Evolutionary conservation across 2,329 filamentous ascomycete species (phyloP).

Genomic region (Cladosporium austrohemisphaericum): DNA sequence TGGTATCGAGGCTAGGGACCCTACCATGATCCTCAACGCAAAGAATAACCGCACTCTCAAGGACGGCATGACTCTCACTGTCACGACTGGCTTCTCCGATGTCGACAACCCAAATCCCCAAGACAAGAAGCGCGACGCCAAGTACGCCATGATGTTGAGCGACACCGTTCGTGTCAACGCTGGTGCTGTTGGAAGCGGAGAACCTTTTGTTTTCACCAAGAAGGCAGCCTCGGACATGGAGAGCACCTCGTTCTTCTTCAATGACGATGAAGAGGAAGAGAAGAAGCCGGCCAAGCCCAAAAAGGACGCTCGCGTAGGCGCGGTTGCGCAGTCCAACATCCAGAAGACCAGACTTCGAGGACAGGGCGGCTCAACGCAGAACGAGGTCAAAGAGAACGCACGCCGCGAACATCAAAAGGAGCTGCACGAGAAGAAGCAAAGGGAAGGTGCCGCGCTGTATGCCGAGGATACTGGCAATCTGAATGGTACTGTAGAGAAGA

Average conservation of each 20-base stretch:
- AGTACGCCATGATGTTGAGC: conserved; percentile 83
- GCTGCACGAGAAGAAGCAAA: conserved; percentile 80
- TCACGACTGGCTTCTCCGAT: conserved; percentile 86
- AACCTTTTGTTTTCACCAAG: conserved; percentile 85
- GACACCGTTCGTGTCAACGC: conserved; percentile 86
- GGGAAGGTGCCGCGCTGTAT: conserved; percentile 80
- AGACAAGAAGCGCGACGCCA: conserved; percentile 76
- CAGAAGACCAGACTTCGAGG: conserved; percentile 89
- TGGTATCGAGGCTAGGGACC: conserved; percentile 85
- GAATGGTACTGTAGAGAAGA: conserved; percentile 91
- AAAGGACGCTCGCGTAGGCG: conserved; percentile 75
- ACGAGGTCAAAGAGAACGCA: conserved; percentile 83
- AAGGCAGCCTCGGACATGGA: conserved; percentile 89
- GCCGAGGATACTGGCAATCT: conserved; percentile 78
- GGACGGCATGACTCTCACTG: conserved; percentile 93
- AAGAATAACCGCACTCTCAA: conserved; percentile 82
- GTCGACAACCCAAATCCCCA: conserved; percentile 82
- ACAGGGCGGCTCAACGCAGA: conserved; percentile 80
- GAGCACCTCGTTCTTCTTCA: conserved; percentile 97
- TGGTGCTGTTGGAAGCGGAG: conserved; percentile 60
- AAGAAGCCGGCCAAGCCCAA: conserved; percentile 83
- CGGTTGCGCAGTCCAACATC: conserved; percentile 91
- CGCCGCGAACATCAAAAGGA: conserved; percentile 92
- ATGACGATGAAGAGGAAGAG: conserved; percentile 93
- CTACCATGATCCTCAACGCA: conserved; percentile 75